Percentiles rank a stretch among this genome's conserved stretches.
Evolutionary conservation across 306 rosid genomes (phyloP).

Genomic region (Medicago ruthenica): DNA sequence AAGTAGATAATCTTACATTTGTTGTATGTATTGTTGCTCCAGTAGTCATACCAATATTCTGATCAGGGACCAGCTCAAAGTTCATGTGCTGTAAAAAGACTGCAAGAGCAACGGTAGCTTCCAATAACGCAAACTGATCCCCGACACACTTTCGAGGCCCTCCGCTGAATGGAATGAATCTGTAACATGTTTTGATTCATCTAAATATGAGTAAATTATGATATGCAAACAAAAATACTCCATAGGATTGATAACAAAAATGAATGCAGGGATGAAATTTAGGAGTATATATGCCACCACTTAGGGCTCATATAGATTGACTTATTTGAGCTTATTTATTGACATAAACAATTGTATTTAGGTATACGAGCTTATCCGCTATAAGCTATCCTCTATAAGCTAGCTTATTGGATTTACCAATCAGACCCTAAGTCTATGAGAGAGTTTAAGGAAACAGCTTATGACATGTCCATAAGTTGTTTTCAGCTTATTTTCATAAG

Average conservation of each 20-base stretch:
- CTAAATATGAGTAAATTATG: constrained; percentile 32
- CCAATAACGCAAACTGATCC: constrained; percentile 91
- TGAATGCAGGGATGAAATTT: no score
- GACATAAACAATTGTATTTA: no score
- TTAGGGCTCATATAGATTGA: no score
- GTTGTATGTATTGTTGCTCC: constrained; percentile 99
- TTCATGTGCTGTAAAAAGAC: constrained; percentile 79
- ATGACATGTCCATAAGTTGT: no score
- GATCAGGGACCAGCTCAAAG: constrained; percentile 86
- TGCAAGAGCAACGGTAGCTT: constrained; percentile 80
- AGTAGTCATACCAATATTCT: constrained; percentile 90
- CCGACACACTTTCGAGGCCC: constrained; percentile 98
- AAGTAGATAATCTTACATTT: constrained; percentile 59
- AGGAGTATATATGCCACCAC: no score
- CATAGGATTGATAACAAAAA: neutral
- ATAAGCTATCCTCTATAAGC: no score
- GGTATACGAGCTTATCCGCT: no score
- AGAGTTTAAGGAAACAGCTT: no score
- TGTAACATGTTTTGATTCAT: constrained; percentile 49
- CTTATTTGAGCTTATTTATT: no score
- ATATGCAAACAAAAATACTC: constrained; percentile 1
- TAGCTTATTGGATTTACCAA: no score
- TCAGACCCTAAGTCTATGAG: no score
- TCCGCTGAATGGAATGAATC: constrained; percentile 97
- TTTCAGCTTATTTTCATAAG: no score